These are phyloP conservation scores for Hemisphaericaspora lyxosophila DNA, from an alignment of 1,139 yeast genomes.

Conservation along the genomic window DNA sequence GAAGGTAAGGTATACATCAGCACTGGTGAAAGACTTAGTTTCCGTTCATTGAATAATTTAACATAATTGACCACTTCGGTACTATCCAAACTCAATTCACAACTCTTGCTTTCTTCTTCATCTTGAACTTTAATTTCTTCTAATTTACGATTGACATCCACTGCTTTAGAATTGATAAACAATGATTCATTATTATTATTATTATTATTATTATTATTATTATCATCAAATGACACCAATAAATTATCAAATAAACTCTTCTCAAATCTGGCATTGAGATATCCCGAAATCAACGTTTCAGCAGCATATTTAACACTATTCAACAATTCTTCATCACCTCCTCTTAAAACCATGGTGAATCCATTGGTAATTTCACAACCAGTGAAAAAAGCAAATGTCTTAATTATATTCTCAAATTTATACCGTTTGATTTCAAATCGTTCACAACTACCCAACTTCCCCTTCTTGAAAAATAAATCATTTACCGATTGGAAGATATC, in stretches of 20 bases:
- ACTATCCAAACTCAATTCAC: conserved; percentile 25
- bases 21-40: conserved; percentile 73
- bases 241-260: conserved; percentile 62
- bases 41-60: conserved; percentile 47
- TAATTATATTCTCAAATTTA: conserved; percentile 52
- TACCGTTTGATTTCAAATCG: conserved; percentile 70
- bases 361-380: conserved; percentile 80
- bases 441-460: conserved; percentile 70
- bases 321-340: conserved; percentile 61
- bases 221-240: conserved; percentile 38
- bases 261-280: conserved; percentile 77
- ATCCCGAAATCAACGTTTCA: conserved; percentile 76
- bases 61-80: conserved; percentile 48
- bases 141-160: conserved; percentile 9
- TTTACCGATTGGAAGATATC: conserved; percentile 62
- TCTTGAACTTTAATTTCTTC: conserved; percentile 9
- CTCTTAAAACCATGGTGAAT: conserved; percentile 79
- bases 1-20: conserved; percentile 69
- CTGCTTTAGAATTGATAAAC: conserved; percentile 15
- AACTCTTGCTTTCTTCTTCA: conserved; percentile 9
- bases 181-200: too few species aligned
- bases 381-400: conserved; percentile 72
- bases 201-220: too few species aligned
- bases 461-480: conserved; percentile 49
- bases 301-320: conserved; percentile 73